These are phyloP conservation scores for Arabidopsis hybrid DNA, from an alignment of 441 rosid genomes.

Conservation along the genomic window DNA sequence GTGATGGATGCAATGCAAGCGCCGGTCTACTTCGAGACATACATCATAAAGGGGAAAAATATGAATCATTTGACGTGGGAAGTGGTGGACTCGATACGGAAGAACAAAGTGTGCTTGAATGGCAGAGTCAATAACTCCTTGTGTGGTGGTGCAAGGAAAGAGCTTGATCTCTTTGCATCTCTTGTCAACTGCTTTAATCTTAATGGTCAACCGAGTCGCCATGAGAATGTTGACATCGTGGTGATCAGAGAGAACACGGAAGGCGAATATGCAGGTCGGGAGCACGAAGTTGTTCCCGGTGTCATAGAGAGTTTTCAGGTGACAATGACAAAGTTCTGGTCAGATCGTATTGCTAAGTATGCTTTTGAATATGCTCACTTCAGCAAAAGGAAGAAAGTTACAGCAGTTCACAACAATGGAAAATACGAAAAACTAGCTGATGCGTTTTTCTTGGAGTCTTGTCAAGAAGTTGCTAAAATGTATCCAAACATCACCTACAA, in stretches of 20 bases:
- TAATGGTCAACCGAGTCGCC: conserved; percentile 52
- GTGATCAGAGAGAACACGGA: conserved; percentile 86
- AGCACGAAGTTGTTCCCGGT: conserved; percentile 87
- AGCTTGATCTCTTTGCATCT: conserved; percentile 79
- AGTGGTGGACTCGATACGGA: conserved; percentile 70
- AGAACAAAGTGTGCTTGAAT: conserved; percentile 82
- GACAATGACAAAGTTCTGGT: conserved; percentile 83
- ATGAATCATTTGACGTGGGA: conserved; percentile 72
- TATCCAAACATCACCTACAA: conserved; percentile 73
- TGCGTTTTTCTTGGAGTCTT: conserved; percentile 79
- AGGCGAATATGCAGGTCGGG: conserved; percentile 70
- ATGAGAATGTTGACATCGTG: conserved; percentile 75
- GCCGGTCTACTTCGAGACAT: conserved; percentile 65
- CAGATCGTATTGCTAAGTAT: conserved; percentile 80
- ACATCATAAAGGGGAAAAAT: conserved; percentile 64
- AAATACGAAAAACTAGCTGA: conserved; percentile 76
- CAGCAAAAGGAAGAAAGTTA: conserved; percentile 81
- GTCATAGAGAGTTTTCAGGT: conserved; percentile 88
- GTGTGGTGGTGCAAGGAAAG: conserved; percentile 76
- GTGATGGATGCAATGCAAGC: neutral
- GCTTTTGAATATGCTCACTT: conserved; percentile 82
- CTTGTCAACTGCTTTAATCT: conserved; percentile 74
- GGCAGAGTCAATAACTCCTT: conserved; percentile 66
- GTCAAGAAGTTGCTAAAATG: conserved; percentile 70
- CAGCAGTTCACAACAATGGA: conserved; percentile 77